Conservation (phyloP, 139 green algal species). For the Cymbomonas tetramitiformis region DNA sequence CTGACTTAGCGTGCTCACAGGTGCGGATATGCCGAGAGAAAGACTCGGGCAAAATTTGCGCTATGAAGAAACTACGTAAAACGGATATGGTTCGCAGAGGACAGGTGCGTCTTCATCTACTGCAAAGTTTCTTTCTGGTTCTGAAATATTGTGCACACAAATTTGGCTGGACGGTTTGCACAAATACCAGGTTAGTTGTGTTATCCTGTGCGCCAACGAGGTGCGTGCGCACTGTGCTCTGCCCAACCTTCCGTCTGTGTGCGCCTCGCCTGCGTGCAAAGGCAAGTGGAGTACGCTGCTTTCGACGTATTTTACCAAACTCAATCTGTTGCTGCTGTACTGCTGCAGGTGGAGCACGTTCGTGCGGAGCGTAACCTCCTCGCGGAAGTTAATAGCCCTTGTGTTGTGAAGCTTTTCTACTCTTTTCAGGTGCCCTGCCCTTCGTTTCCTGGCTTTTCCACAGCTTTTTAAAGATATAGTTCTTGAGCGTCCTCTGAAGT, state of each 20-base stretch:
- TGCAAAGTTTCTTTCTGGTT: not conserved
- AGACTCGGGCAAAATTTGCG: slow-evolving; percentile 63
- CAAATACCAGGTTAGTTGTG: too few relatives aligned
- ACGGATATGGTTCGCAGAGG: slow-evolving; percentile 83
- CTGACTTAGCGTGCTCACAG: slow-evolving; percentile 25
- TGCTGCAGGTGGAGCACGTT: slow-evolving; percentile 89
- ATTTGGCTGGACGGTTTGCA: too few relatives aligned
- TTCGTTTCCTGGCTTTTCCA: not conserved
- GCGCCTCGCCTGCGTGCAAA: too few relatives aligned
- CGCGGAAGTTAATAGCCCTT: slow-evolving; percentile 70
- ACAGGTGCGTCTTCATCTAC: slow-evolving; percentile 63
- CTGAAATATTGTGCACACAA: not conserved
- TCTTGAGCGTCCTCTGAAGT: too few relatives aligned
- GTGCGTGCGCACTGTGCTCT: too few relatives aligned
- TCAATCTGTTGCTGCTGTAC: too few relatives aligned
- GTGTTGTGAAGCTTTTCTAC: slow-evolving; percentile 84
- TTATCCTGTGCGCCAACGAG: too few relatives aligned
- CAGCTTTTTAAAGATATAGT: not conserved
- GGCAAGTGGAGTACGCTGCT: not conserved
- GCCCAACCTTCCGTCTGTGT: too few relatives aligned
- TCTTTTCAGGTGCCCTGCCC: slow-evolving; percentile 55
- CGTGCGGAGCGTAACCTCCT: slow-evolving; percentile 86
- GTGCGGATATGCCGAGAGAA: slow-evolving; percentile 71
- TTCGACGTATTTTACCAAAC: too few relatives aligned
- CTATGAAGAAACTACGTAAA: slow-evolving; percentile 95